Base-by-base conservation (phyloP, 306 rosid species). In the Psophocarpus tetragonolobus region DNA sequence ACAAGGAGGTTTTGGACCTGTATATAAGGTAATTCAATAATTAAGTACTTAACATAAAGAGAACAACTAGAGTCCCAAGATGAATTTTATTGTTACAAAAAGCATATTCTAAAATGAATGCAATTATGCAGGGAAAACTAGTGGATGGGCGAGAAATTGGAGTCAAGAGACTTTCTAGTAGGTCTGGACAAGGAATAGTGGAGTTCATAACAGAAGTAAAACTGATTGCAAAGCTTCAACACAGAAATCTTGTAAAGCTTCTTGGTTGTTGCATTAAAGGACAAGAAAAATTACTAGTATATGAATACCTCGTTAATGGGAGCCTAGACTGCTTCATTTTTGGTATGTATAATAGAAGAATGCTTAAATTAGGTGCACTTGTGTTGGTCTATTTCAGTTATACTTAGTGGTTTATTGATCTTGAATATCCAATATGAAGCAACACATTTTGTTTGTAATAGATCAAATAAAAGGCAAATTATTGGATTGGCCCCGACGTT, bases 221-320 rank as follows among this genome's bases (percentile, higher is more conserved):
- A 38, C 13, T 38, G 3, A 38, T 38, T 38, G 44, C 44, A 9
- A 38, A 38, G 44, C 44, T 38, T 38, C 73, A 83, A 11, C 86
- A 83, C 8, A 71, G 80, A 33, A 83, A 83, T 73, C 80, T 83
- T 44, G 77, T 83, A n/a, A 83, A 26, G 72, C 83, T 83, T 56
- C 66, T 77, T 42, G 86, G 86, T 0, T 83, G 83, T 73, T 72
- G 86, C 73, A 42, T 83, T 26, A 24, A 65, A 9, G 39, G 74
- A 71, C 60, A 65, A 56, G 44, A 38, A 38, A 38, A 38, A 9
- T 8, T 38, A 38, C 13, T 38, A 10, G 12, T 38, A 38, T 38
- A 75, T 62, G 71, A 62, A 61, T 75, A 60, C 71, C 27, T 75
- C 44, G 24, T 18, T 6, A 48, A 48, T 48, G 56, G 56, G 3